A percentile compares a stretch with the other conserved stretches of the same genome.
These are phyloP conservation scores for Tephrocybe sp. DNA, from an alignment of 768 basidiomycete species.

Conservation along the genomic window DNA sequence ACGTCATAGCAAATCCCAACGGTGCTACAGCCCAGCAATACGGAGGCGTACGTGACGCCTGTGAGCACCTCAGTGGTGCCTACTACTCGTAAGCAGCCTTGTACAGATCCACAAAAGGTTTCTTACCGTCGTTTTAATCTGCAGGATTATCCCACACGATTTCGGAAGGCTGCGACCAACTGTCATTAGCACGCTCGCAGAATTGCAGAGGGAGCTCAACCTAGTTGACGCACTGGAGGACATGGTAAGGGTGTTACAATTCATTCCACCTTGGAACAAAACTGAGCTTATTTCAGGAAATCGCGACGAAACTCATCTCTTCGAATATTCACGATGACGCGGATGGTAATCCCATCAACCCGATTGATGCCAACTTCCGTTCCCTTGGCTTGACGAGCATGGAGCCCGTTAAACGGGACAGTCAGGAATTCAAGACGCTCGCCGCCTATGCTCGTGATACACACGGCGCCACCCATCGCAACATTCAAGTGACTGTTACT, in stretches of 20 bases:
- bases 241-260: slow-evolving; percentile 41
- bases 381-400: slow-evolving; percentile 51
- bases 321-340: slow-evolving; percentile 34
- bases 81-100: slow-evolving; percentile 52
- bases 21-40: slow-evolving; percentile 33
- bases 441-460: slow-evolving; percentile 49
- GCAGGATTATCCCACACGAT: slow-evolving; percentile 59
- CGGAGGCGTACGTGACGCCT: slow-evolving; percentile 37
- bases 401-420: slow-evolving; percentile 38
- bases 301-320: slow-evolving; percentile 55
- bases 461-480: slow-evolving; percentile 52
- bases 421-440: slow-evolving; percentile 46
- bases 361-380: slow-evolving; percentile 52
- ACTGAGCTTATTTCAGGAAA: slow-evolving; percentile 34
- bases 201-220: slow-evolving; percentile 55
- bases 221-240: slow-evolving; percentile 63
- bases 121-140: neutral
- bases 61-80: slow-evolving; percentile 42
- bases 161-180: slow-evolving; percentile 49
- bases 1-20: slow-evolving; percentile 47
- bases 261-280: neutral
- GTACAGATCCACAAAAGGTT: neutral
- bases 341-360: slow-evolving; percentile 48
- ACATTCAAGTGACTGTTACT: slow-evolving; percentile 38
- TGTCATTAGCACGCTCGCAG: slow-evolving; percentile 30